Percentiles rank a stretch among this genome's conserved stretches.
phyloP scores from a whole-genome alignment of 192 early-diverging fungal genomes.

The Endogone sp. region DNA sequence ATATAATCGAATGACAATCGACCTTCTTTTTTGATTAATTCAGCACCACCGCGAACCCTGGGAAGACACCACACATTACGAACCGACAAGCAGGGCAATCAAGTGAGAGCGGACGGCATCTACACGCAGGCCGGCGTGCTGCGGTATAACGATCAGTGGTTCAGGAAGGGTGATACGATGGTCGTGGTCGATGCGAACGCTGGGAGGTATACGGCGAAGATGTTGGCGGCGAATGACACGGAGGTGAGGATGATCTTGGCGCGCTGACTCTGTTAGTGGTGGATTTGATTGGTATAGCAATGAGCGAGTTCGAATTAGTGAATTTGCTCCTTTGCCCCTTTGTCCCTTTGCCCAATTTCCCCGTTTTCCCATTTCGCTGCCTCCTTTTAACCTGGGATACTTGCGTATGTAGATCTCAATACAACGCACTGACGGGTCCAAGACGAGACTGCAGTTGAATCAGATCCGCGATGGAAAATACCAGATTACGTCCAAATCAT shows the following conservation, averaged over 20 bases:
- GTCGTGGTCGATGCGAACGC: conserved; percentile 16
- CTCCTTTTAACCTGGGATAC: too few relatives aligned
- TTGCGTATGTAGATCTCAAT: conserved; percentile 11
- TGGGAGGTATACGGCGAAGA: conserved; percentile 15
- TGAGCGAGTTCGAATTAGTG: not conserved
- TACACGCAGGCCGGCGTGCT: not conserved
- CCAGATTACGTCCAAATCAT: conserved; percentile 18
- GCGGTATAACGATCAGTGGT: conserved; percentile 15
- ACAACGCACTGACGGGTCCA: conserved; percentile 16
- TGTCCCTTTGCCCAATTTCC: too few relatives aligned
- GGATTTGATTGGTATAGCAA: not conserved
- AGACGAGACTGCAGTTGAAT: conserved; percentile 9
- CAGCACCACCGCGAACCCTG: not conserved
- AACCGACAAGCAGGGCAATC: not conserved
- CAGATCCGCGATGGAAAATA: conserved; percentile 20
- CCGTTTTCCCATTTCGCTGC: too few relatives aligned
- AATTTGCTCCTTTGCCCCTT: too few relatives aligned
- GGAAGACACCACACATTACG: not conserved
- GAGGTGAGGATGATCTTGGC: conserved; percentile 4
- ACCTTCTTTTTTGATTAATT: too few relatives aligned
- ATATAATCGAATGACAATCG: too few relatives aligned
- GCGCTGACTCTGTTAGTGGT: not conserved
- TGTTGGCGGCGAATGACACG: conserved; percentile 7
- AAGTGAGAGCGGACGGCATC: not conserved
- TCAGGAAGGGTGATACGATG: conserved; percentile 13